Base-by-base conservation (phyloP, 176 grass and related monocot genomes). In the Paspalum vaginatum region DNA sequence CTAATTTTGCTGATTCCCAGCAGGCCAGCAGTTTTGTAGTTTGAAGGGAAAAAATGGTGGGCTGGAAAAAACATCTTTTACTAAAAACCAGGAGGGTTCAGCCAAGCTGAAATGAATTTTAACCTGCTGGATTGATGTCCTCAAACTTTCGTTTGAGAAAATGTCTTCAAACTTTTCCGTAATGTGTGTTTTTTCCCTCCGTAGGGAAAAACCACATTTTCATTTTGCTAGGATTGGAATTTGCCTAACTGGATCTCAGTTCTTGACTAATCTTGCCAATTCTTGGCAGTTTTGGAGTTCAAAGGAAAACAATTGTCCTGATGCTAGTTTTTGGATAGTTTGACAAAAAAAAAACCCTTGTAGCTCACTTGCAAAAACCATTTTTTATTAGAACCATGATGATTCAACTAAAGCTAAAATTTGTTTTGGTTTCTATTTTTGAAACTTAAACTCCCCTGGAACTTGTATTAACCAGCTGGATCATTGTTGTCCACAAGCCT, bases 1-100 rank as follows among this genome's bases (percentile, higher is more conserved):
- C 16, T 49, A 59, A 12, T 75, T 5, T 69, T 76, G 63, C 22
- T 87, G 72, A 87, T 76, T 68, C 54, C 32, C 32, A 32, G 32
- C 32, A 32, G 32, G 32, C 50, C 22, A 11, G 21, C 81, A 59
- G 6, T 73, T 79, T 63, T 62, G 22, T 58, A 65, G 8, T 53
- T 68, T 17, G 69, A 72, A 46, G 18, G 63, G 50, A 56, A 38
- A 16, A 61, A 78, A 38, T n/a, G n/a, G n/a, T n/a, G n/a, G n/a
- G n/a, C n/a, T 56, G 42, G 21, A 60, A 58, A 49, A 18, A 14
- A 7, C 1, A 6, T 44, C 7, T 86, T 80, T 73, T 74, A 74
- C 13, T 66, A 25, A 57, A 63, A 46, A 48, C 14, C 25, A 66
- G 68, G 59, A 74, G 41, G 59, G 48, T 80, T 51, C 26, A 74